Evolutionary conservation across 2,329 filamentous ascomycete species (phyloP), one percentile per base, ranked within the genome.

Genomic region (Aspergillus fructus): DNA sequence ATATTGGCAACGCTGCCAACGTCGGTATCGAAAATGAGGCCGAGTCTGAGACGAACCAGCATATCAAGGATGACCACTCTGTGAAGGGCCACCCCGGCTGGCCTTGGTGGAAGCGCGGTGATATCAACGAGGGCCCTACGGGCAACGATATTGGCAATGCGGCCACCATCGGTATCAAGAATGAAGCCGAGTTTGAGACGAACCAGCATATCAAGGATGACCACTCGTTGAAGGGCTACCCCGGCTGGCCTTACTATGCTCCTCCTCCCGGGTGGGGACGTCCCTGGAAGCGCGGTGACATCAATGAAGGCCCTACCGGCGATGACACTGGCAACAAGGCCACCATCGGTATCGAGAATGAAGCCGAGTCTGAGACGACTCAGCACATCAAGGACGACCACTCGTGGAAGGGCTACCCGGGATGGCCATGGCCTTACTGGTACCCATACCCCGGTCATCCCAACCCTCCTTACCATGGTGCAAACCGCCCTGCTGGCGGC

Each of bases 131-230:
- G 3, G 27, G 66, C 2, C 62, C 66, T 0, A 57, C 58, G 15
- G 67, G 64, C 30, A 56, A 65, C 23, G 55, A 55, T 15, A 59
- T 58, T 13, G 64, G 63, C 7, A 62, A 62, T 23, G 58, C 56
- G 23, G 60, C 52, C 2, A 54, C 17, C 1, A 52, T 63, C 1
- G 62, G 62, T 6, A 37, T 45, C 15, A 43, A 52, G 17, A 61
- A 58, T 6, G 8, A 15, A 7, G 50, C 51, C 21, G 24, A 30
- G 3, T 54, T 33, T 4, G 24, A 24, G 6, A 30, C 47, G 4
- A 27, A 49, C 0, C 51, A 56, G 17, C 15, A 21, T 2, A 42
- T 54, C 53, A 47, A 41, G 12, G 54, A 58, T n/a, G 47, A 59
- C 19, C 53, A 56, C 21, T 49, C 50, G 4, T 11, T 9, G 27